Conservation (phyloP, 768 basidiomycete species). For the Hygrocybe coccinea region DNA sequence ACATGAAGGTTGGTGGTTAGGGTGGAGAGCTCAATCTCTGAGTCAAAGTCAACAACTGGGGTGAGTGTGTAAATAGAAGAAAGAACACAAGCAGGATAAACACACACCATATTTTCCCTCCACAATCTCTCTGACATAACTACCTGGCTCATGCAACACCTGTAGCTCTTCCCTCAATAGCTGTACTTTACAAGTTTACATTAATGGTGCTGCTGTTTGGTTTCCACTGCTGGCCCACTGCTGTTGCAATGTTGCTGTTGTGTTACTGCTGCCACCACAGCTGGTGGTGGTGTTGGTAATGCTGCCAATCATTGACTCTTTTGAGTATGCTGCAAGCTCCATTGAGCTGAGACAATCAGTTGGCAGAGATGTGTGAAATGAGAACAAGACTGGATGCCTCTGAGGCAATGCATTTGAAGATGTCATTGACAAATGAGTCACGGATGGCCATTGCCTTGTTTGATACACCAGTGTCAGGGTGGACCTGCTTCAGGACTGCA, state of each 20-base stretch:
- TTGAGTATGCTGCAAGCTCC: conserved; percentile 97
- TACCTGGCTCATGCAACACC: conserved; percentile 89
- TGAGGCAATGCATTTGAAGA: conserved; percentile 79
- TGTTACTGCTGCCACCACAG: too few species aligned
- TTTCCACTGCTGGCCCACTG: too few species aligned
- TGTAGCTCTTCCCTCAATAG: conserved; percentile 89
- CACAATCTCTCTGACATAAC: conserved; percentile 95
- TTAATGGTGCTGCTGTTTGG: too few species aligned
- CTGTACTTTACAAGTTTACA: conserved; percentile 52
- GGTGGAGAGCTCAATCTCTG: conserved; percentile 72
- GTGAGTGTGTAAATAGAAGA: not conserved
- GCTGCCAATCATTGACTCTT: conserved; percentile 70
- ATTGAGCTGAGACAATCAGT: conserved; percentile 42
- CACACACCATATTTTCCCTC: conserved; percentile 99
- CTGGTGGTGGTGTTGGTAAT: too few species aligned
- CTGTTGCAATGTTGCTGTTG: too few species aligned
- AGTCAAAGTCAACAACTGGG: conserved; percentile 91
- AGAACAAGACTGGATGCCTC: conserved; percentile 69
- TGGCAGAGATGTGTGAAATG: conserved; percentile 53
- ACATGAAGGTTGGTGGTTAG: conserved; percentile 87
- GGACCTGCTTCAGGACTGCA: conserved; percentile 82
- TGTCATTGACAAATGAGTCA: conserved; percentile 82
- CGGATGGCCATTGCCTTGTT: conserved; percentile 90
- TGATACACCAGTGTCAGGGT: conserved; percentile 90
- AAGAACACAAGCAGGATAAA: not conserved